Percentiles rank a stretch among this genome's conserved stretches.
phyloP scores from a whole-genome alignment of 768 basidiomycete genomes.

The Boletus edulis region DNA sequence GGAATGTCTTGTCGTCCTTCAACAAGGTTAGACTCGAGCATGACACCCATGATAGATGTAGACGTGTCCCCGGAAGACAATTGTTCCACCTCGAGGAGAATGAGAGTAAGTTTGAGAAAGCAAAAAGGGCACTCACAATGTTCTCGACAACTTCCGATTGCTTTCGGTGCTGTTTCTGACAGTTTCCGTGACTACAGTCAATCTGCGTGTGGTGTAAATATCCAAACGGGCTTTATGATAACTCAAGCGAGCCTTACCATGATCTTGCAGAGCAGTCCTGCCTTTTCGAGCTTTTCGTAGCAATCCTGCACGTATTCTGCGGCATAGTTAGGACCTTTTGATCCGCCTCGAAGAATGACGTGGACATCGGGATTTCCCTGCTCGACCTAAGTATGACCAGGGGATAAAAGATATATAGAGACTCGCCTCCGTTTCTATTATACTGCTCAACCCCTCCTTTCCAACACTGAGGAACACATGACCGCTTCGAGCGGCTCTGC shows the following conservation, averaged over 20 bases:
- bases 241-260: constrained; percentile 58
- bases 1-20: constrained; percentile 89
- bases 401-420: neutral
- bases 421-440: constrained; percentile 87
- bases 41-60: constrained; percentile 81
- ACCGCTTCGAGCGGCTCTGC: constrained; percentile 83
- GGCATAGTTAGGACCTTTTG: constrained; percentile 85
- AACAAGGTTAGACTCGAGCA: constrained; percentile 91
- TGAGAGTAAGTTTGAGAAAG: constrained; percentile 12
- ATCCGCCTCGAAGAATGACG: constrained; percentile 90
- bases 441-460: constrained; percentile 92
- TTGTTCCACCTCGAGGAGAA: constrained; percentile 57
- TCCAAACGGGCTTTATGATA: neutral
- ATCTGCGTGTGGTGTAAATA: constrained; percentile 48
- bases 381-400: constrained; percentile 3
- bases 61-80: constrained; percentile 71
- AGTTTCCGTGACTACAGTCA: constrained; percentile 97
- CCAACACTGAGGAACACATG: constrained; percentile 98
- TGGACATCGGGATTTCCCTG: constrained; percentile 92
- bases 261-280: constrained; percentile 72
- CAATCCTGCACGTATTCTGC: constrained; percentile 78
- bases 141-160: constrained; percentile 89
- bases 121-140: constrained; percentile 54
- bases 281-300: constrained; percentile 73
- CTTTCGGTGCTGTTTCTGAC: constrained; percentile 84